Conservation (phyloP, 164 flowering plant genomes). For the Chloranthus sessilifolius region DNA sequence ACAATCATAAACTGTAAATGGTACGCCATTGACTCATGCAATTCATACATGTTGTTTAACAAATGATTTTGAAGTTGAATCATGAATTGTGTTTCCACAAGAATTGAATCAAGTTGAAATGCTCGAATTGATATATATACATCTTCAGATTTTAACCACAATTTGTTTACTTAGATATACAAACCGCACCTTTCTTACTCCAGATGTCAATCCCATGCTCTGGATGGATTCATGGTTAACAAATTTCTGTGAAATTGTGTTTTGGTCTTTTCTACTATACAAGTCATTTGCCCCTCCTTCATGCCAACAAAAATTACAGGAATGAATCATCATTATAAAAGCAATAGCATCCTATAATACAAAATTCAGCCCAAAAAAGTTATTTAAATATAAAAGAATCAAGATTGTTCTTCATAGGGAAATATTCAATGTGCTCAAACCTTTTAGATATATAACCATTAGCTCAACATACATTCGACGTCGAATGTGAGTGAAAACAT, state of each 20-base stretch:
- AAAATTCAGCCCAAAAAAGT: too few species aligned
- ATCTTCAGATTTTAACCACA: too few species aligned
- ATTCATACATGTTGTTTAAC: neutral
- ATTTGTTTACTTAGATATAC: neutral
- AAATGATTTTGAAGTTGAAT: neutral
- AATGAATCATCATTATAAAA: too few species aligned
- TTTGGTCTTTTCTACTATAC: slow-evolving; percentile 22
- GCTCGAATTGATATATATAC: too few species aligned
- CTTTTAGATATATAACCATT: slow-evolving; percentile 50
- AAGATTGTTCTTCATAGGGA: too few species aligned
- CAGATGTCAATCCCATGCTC: slow-evolving; percentile 84
- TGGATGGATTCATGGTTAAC: slow-evolving; percentile 49
- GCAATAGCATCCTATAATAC: neutral
- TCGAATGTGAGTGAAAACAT: slow-evolving; percentile 81
- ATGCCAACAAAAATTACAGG: slow-evolving; percentile 15
- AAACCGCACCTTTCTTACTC: slow-evolving; percentile 77
- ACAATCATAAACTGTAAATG: neutral
- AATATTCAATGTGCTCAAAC: slow-evolving; percentile 30
- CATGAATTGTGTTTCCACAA: too few species aligned
- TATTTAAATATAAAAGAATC: too few species aligned
- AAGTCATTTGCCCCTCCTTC: slow-evolving; percentile 40
- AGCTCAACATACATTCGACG: slow-evolving; percentile 73
- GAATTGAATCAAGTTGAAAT: too few species aligned
- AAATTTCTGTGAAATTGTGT: slow-evolving; percentile 42
- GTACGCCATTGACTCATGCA: too few species aligned